phyloP scores from a whole-genome alignment of 2,329 filamentous ascomycete species.

The Fusarium dimerum region DNA sequence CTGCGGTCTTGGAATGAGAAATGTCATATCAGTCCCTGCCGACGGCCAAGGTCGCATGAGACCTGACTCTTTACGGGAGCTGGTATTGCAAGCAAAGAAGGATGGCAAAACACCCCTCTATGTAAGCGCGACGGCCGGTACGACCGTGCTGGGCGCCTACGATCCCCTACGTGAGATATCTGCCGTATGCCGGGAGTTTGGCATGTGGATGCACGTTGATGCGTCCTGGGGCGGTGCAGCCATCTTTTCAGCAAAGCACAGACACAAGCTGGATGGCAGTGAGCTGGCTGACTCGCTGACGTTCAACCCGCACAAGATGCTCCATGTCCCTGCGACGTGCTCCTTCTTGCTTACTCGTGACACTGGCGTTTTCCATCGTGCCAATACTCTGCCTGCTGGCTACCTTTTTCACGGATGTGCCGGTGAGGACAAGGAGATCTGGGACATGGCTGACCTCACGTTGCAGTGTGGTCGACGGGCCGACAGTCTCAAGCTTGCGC shows the following conservation, averaged over 20 bases:
- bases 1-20: conserved; percentile 75
- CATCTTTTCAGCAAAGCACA: conserved; percentile 70
- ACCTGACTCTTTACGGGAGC: conserved; percentile 62
- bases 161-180: conserved; percentile 76
- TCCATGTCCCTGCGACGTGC: conserved; percentile 87
- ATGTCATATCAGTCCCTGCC: conserved; percentile 74
- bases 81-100: conserved; percentile 61
- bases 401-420: conserved; percentile 82
- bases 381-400: conserved; percentile 83
- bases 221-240: conserved; percentile 87
- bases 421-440: conserved; percentile 61
- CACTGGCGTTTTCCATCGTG: conserved; percentile 72
- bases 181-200: conserved; percentile 67
- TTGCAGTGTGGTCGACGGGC: conserved; percentile 88
- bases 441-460: conserved; percentile 90
- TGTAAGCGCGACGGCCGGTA: conserved; percentile 93
- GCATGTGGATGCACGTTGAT: conserved; percentile 91
- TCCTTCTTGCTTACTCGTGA: conserved; percentile 84
- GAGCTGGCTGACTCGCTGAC: conserved; percentile 80
- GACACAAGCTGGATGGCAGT: conserved; percentile 65
- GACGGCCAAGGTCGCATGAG: conserved; percentile 74
- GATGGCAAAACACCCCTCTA: conserved; percentile 84
- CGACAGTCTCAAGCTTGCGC: conserved; percentile 83
- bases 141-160: conserved; percentile 87
- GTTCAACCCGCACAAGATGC: conserved; percentile 97